Evolutionary conservation across 768 basidiomycete genomes (phyloP).

Genomic region (Lanmaoa rubissima): DNA sequence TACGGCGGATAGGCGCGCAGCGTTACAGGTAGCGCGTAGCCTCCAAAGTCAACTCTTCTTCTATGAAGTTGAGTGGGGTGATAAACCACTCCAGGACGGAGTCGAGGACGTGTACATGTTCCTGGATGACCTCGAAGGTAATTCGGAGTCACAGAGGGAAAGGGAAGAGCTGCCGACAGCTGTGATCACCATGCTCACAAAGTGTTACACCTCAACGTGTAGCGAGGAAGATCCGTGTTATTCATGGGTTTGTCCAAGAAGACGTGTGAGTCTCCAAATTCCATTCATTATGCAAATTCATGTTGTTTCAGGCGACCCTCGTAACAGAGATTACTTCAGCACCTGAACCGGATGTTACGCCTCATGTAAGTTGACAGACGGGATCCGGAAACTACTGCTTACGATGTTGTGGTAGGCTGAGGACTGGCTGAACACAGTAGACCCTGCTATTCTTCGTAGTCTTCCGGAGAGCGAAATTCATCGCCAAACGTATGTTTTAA

Average conservation of each 20-base stretch:
- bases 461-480: conserved; percentile 77
- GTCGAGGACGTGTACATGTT: conserved; percentile 96
- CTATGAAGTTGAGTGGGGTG: conserved; percentile 95
- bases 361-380: conserved; percentile 36
- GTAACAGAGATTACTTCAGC: conserved; percentile 21
- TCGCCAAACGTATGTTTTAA: conserved; percentile 61
- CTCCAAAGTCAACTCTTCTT: conserved; percentile 93
- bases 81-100: conserved; percentile 74
- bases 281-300: conserved; percentile 6
- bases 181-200: conserved; percentile 84
- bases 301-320: conserved; percentile 20
- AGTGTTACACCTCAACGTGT: conserved; percentile 88
- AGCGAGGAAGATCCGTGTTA: conserved; percentile 80
- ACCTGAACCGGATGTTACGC: conserved; percentile 27
- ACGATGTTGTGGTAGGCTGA: conserved; percentile 28
- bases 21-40: conserved; percentile 84
- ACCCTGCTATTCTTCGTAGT: conserved; percentile 45
- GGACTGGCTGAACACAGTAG: conserved; percentile 55
- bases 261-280: conserved; percentile 45
- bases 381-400: background rate
- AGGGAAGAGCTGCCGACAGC: conserved; percentile 81
- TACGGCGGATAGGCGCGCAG: conserved; percentile 76
- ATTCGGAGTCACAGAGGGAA: conserved; percentile 57
- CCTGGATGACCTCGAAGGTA: conserved; percentile 74
- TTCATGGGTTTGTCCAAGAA: conserved; percentile 70